Percentiles rank a stretch among this genome's conserved stretches.
Evolutionary conservation across 1,139 yeast species (phyloP).

Genomic region (Debaryomycetaceae sp.): DNA sequence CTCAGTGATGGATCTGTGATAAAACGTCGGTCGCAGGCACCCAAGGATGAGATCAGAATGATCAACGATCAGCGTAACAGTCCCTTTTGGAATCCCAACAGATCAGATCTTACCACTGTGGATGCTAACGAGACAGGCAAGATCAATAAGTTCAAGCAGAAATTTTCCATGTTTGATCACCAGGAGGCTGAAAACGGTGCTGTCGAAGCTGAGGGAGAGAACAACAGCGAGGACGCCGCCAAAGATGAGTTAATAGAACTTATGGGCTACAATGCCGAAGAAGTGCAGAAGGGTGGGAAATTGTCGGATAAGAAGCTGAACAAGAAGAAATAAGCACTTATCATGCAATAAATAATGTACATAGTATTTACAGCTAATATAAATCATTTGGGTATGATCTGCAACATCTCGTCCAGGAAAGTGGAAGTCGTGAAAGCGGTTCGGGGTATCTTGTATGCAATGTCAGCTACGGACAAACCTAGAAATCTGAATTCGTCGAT

Average conservation of each 20-base stretch:
- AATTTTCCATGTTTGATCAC: conserved; percentile 54
- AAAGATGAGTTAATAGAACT: conserved; percentile 61
- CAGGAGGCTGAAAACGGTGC: conserved; percentile 14
- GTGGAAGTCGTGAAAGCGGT: conserved; percentile 1
- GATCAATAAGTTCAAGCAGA: conserved; percentile 78
- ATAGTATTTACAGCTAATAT: conserved; percentile 13
- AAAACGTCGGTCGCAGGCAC: conserved; percentile 78
- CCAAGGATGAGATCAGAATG: conserved; percentile 82
- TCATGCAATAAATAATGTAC: conserved; percentile 8
- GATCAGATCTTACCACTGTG: conserved; percentile 68
- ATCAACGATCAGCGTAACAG: conserved; percentile 85
- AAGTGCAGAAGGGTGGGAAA: conserved; percentile 63
- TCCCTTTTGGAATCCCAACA: conserved; percentile 82
- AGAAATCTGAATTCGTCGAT: conserved; percentile 27
- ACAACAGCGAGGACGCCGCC: conserved; percentile 11
- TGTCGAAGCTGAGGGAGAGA: conserved; percentile 8
- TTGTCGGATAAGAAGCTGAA: conserved; percentile 49
- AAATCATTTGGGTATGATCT: conserved; percentile 14
- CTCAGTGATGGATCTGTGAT: conserved; percentile 92
- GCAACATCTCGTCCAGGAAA: conserved; percentile 2
- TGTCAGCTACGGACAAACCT: conserved; percentile 28
- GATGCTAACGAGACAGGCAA: conserved; percentile 86
- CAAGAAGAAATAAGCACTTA: conserved; percentile 24
- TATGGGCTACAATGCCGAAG: conserved; percentile 59
- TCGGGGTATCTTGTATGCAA: conserved; percentile 4